phyloP scores from a whole-genome alignment of 345 rosid genomes.

The Arabis alpina region DNA sequence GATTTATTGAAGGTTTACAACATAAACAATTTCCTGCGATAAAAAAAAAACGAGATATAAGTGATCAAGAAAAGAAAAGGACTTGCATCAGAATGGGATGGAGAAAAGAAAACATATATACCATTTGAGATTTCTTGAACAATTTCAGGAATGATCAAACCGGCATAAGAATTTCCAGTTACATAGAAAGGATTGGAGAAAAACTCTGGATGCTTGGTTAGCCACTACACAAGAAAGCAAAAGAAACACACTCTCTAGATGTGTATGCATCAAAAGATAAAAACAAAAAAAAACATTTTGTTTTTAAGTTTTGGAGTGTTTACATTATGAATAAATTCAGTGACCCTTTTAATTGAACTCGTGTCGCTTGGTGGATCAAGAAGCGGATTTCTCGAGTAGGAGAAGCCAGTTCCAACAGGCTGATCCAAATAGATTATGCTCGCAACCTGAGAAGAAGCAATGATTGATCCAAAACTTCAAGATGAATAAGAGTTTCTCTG shows the following conservation, averaged over 20 bases:
- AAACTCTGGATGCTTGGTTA: conserved; percentile 17
- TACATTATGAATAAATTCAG: conserved; percentile 56
- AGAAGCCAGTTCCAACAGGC: conserved; percentile 77
- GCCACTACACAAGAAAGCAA: conserved; percentile 27
- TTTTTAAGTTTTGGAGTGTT: not conserved
- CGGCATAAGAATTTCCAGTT: conserved; percentile 28
- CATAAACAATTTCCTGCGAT: conserved; percentile 60
- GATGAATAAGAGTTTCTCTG: conserved; percentile 25
- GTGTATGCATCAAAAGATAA: not conserved
- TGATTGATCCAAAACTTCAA: conserved; percentile 4
- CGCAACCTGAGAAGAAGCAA: conserved; percentile 55
- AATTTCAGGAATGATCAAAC: conserved; percentile 22
- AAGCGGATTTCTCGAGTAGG: conserved; percentile 48
- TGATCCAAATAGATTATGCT: conserved; percentile 68
- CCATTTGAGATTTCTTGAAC: conserved; percentile 34
- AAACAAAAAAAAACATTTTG: too few relatives aligned
- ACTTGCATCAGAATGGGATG: not conserved
- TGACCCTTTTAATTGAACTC: conserved; percentile 45
- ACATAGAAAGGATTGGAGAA: conserved; percentile 32
- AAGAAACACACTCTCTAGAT: not conserved
- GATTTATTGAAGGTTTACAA: conserved; percentile 49
- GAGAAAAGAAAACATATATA: not conserved
- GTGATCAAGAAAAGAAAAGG: not conserved
- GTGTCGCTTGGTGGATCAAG: conserved; percentile 55
- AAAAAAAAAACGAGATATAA: not conserved